Conservation (phyloP, 2,329 filamentous ascomycete genomes). For the Phoma herbarum region DNA sequence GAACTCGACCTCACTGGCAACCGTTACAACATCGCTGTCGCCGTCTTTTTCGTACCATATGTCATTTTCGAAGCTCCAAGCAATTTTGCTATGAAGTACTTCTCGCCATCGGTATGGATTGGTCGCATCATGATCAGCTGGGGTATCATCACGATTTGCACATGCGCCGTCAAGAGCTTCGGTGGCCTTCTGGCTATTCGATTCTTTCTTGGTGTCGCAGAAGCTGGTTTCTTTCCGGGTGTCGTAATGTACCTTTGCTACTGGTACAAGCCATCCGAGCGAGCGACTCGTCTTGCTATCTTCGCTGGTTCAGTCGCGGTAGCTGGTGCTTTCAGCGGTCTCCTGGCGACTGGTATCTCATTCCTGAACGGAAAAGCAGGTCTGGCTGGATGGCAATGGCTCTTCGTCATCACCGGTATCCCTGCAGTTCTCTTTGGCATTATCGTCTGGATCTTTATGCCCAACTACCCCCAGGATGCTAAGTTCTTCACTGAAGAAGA, state of each 20-base stretch:
- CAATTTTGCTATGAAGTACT: conserved; percentile 57
- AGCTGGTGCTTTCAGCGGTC: conserved; percentile 77
- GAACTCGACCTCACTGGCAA: conserved; percentile 29
- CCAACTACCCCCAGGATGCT: conserved; percentile 77
- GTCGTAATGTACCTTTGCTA: conserved; percentile 78
- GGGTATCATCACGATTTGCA: conserved; percentile 72
- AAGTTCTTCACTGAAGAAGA: conserved; percentile 75
- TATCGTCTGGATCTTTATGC: conserved; percentile 75
- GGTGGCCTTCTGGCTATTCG: conserved; percentile 59
- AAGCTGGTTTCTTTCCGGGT: conserved; percentile 69
- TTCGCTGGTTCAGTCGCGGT: conserved; percentile 84
- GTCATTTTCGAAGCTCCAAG: conserved; percentile 69
- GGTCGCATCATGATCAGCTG: conserved; percentile 73
- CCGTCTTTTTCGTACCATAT: conserved; percentile 59
- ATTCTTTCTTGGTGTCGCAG: conserved; percentile 72
- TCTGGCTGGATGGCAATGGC: conserved; percentile 50
- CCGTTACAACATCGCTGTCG: conserved; percentile 30
- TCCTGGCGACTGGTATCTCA: conserved; percentile 74
- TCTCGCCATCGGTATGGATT: conserved; percentile 46
- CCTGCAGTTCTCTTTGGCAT: conserved; percentile 72
- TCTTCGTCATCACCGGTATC: conserved; percentile 69
- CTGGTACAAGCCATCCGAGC: conserved; percentile 81
- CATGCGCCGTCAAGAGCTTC: conserved; percentile 70
- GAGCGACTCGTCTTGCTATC: conserved; percentile 76
- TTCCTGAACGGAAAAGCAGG: conserved; percentile 69